These are phyloP conservation scores for Fusarium duplospermum DNA, from an alignment of 2,329 filamentous ascomycete species.

Conservation along the genomic window DNA sequence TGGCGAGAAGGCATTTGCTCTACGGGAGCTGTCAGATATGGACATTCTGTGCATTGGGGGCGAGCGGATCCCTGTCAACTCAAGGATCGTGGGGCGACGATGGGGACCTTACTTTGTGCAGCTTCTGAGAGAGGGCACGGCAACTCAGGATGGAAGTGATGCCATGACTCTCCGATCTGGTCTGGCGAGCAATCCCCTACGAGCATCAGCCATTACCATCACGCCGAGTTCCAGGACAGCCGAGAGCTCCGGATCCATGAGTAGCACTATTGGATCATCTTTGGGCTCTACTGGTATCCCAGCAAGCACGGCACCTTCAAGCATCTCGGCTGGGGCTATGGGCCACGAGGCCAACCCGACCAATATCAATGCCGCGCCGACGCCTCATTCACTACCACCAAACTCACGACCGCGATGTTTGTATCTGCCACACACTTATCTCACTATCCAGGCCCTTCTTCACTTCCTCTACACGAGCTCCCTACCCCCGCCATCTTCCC, in stretches of 20 bases:
- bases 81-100: slow-evolving; percentile 83
- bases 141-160: slow-evolving; percentile 78
- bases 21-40: slow-evolving; percentile 95
- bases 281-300: slow-evolving; percentile 52
- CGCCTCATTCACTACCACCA: slow-evolving; percentile 67
- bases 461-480: slow-evolving; percentile 95
- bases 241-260: slow-evolving; percentile 60
- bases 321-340: slow-evolving; percentile 52
- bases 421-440: slow-evolving; percentile 91
- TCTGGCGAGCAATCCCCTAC: slow-evolving; percentile 66
- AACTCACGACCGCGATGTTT: slow-evolving; percentile 82
- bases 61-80: slow-evolving; percentile 93
- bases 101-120: slow-evolving; percentile 98
- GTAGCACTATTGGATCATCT: slow-evolving; percentile 58
- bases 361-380: slow-evolving; percentile 66
- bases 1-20: slow-evolving; percentile 80
- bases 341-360: slow-evolving; percentile 53
- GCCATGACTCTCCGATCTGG: slow-evolving; percentile 78
- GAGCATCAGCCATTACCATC: slow-evolving; percentile 88
- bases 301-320: slow-evolving; percentile 59
- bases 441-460: slow-evolving; percentile 89
- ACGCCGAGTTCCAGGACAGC: slow-evolving; percentile 72
- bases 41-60: slow-evolving; percentile 92
- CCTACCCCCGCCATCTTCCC: slow-evolving; percentile 79
- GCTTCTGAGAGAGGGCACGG: slow-evolving; percentile 83